phyloP scores from a whole-genome alignment of 225 moss, liverwort and hornwort species.

The Rhytidiadelphus loreus region DNA sequence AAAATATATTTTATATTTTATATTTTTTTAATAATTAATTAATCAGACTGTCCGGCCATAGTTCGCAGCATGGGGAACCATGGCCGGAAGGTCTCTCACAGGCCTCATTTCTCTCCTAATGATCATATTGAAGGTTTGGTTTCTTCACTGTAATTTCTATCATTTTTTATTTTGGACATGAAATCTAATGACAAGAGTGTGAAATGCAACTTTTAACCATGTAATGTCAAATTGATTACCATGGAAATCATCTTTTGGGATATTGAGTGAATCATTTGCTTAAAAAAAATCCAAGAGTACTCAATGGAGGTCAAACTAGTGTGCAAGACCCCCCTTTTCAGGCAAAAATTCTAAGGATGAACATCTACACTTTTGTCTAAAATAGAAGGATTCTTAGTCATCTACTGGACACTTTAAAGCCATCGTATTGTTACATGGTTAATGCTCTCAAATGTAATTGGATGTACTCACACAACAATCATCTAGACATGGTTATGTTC shows the following conservation, averaged over 20 bases:
- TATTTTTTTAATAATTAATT: too few species aligned
- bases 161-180: background rate
- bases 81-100: too few species aligned
- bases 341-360: background rate
- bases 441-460: background rate
- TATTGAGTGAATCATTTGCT: background rate
- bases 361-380: background rate
- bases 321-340: accelerated
- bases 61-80: too few species aligned
- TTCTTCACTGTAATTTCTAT: background rate
- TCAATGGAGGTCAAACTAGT: background rate
- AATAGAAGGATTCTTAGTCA: background rate
- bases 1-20: too few species aligned
- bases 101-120: too few species aligned
- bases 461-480: background rate
- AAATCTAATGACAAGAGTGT: background rate
- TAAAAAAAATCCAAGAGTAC: background rate
- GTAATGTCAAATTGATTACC: accelerated
- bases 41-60: too few species aligned
- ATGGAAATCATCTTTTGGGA: accelerated
- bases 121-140: background rate
- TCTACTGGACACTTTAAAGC: background rate
- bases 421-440: accelerated
- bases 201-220: background rate
- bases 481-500: background rate